Percentiles rank a stretch among this genome's conserved stretches.
Evolutionary conservation across 2,329 filamentous ascomycete species (phyloP).

Genomic region (Chaetomiaceae sp.): DNA sequence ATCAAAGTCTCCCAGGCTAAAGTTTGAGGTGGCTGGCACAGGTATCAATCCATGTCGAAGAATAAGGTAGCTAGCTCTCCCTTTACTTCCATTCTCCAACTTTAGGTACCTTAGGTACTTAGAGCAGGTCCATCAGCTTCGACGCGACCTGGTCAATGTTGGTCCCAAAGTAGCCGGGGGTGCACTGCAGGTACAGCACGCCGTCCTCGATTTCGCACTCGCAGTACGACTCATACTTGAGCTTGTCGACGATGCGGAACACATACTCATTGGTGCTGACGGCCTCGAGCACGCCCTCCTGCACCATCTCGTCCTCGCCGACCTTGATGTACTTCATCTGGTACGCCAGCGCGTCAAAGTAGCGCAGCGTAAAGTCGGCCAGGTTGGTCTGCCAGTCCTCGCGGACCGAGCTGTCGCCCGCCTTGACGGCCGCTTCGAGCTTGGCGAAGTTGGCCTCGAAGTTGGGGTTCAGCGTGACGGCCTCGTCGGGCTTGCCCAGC

Average conservation of each 20-base stretch:
- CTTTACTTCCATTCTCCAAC: too few species aligned
- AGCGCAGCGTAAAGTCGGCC: slow-evolving; percentile 36
- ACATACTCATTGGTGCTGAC: slow-evolving; percentile 39
- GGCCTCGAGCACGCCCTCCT: slow-evolving; percentile 44
- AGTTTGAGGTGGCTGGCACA: too few species aligned
- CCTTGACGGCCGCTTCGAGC: slow-evolving; percentile 33
- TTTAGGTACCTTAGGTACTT: too few species aligned
- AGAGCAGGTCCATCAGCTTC: slow-evolving; percentile 24
- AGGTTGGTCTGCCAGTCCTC: slow-evolving; percentile 42
- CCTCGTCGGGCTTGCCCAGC: slow-evolving; percentile 31
- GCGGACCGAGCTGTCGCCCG: slow-evolving; percentile 29
- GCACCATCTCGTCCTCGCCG: slow-evolving; percentile 43
- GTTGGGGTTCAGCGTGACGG: slow-evolving; percentile 44
- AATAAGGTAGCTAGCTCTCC: background rate
- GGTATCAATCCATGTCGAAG: background rate
- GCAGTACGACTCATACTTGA: slow-evolving; percentile 38
- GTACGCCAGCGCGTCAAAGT: slow-evolving; percentile 42
- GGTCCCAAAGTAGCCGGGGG: slow-evolving; percentile 12
- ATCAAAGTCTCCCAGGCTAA: too few species aligned
- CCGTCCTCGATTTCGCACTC: slow-evolving; percentile 47
- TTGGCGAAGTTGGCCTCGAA: slow-evolving; percentile 42
- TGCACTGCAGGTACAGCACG: slow-evolving; percentile 43
- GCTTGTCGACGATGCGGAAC: slow-evolving; percentile 44
- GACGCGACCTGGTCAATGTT: slow-evolving; percentile 20
- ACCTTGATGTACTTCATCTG: slow-evolving; percentile 43